These are phyloP conservation scores for Trametes cubensis DNA, from an alignment of 768 basidiomycete species.

Conservation along the genomic window DNA sequence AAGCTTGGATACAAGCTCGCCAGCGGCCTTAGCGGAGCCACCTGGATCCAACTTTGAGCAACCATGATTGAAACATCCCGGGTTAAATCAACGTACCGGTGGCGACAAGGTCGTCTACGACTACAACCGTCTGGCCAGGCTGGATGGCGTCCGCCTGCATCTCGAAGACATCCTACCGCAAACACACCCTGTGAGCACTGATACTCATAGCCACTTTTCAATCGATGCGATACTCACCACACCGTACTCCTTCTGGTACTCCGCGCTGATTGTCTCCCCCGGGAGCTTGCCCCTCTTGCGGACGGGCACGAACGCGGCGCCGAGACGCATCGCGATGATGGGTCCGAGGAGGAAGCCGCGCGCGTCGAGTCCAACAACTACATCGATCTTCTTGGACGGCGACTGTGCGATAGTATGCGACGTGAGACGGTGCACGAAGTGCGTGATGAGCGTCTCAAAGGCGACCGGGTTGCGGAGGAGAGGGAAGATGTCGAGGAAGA, in stretches of 20 bases:
- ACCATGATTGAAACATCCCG: background rate
- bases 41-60: conserved; percentile 45
- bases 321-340: conserved; percentile 84
- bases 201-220: no score
- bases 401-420: conserved; percentile 70
- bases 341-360: conserved; percentile 96
- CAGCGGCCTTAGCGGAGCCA: conserved; percentile 92
- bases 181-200: background rate
- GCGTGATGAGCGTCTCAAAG: conserved; percentile 90
- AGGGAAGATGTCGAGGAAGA: conserved; percentile 95
- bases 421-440: conserved; percentile 83
- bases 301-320: conserved; percentile 95
- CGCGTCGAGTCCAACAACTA: conserved; percentile 93
- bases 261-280: conserved; percentile 71
- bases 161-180: conserved; percentile 83
- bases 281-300: conserved; percentile 96
- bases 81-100: conserved; percentile 60
- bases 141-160: conserved; percentile 88
- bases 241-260: conserved; percentile 94
- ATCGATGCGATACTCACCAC: conserved; percentile 50
- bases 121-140: conserved; percentile 79
- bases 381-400: conserved; percentile 75
- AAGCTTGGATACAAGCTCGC: conserved; percentile 79
- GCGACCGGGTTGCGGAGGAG: conserved; percentile 82
- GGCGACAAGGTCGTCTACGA: conserved; percentile 95